These are phyloP conservation scores for Quercus tomentella DNA, from an alignment of 331 rosid species.

Conservation along the genomic window DNA sequence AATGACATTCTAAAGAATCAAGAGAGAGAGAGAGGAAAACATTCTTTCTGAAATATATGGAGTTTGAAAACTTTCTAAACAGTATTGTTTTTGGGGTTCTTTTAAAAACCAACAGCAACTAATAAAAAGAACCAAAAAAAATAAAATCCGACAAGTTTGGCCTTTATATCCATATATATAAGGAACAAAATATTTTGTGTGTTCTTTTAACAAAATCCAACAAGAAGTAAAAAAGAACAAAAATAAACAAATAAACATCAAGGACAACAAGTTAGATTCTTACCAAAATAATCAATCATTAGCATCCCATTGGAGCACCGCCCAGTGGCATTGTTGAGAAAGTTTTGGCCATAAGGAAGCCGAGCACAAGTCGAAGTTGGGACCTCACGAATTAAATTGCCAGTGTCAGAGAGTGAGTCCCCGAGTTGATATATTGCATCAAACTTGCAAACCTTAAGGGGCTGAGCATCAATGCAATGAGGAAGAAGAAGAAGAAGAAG, in stretches of 20 bases:
- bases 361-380: background rate
- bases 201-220: no score
- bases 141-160: no score
- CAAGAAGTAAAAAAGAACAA: no score
- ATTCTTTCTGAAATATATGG: no score
- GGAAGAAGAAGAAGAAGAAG: background rate
- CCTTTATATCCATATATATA: no score
- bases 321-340: slow-evolving; percentile 3
- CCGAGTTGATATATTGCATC: slow-evolving; percentile 15
- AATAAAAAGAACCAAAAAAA: background rate
- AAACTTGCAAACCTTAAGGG: slow-evolving; percentile 1
- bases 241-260: background rate
- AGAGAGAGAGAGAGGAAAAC: no score
- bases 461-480: background rate
- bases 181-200: no score
- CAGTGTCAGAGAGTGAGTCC: slow-evolving; percentile 14
- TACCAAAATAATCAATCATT: slow-evolving; percentile 14
- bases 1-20: background rate
- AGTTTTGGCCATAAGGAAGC: slow-evolving; percentile 19
- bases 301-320: slow-evolving; percentile 22
- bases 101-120: background rate
- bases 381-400: slow-evolving; percentile 5
- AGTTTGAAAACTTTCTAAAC: no score
- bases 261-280: background rate
- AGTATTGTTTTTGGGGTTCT: background rate